phyloP scores from a whole-genome alignment of 345 rosid species.

The Fremontodendron californicum region DNA sequence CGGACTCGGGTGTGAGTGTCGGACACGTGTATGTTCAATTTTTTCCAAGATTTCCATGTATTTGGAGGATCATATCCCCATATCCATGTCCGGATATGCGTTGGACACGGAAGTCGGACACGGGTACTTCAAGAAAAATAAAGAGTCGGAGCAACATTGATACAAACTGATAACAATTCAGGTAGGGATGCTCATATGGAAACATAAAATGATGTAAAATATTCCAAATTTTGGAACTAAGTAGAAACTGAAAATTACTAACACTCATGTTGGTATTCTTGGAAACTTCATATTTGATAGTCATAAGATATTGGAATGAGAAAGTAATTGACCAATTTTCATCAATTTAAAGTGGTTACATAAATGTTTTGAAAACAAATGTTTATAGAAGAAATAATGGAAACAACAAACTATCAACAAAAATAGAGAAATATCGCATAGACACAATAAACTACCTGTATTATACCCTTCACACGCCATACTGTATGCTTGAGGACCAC shows the following conservation, averaged over 20 bases:
- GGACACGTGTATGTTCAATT: no score
- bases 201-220: neutral
- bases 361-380: neutral
- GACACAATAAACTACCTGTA: conserved; percentile 51
- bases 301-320: neutral
- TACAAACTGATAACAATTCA: neutral
- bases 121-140: no score
- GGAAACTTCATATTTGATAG: neutral
- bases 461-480: conserved; percentile 97
- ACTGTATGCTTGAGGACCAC: conserved; percentile 86
- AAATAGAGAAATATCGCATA: neutral
- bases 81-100: no score
- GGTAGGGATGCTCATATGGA: neutral
- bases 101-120: no score
- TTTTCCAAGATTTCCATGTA: no score
- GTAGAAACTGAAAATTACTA: neutral
- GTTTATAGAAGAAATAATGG: neutral
- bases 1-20: no score
- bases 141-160: no score
- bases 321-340: neutral
- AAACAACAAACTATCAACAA: neutral
- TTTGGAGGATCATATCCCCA: no score
- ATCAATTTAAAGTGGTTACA: neutral
- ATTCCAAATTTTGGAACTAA: neutral
- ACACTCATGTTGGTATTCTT: neutral